A percentile compares a stretch with the other conserved stretches of the same genome.
These are phyloP conservation scores for Aureobasidium sp. DNA, from an alignment of 2,329 filamentous ascomycete genomes.

Conservation along the genomic window DNA sequence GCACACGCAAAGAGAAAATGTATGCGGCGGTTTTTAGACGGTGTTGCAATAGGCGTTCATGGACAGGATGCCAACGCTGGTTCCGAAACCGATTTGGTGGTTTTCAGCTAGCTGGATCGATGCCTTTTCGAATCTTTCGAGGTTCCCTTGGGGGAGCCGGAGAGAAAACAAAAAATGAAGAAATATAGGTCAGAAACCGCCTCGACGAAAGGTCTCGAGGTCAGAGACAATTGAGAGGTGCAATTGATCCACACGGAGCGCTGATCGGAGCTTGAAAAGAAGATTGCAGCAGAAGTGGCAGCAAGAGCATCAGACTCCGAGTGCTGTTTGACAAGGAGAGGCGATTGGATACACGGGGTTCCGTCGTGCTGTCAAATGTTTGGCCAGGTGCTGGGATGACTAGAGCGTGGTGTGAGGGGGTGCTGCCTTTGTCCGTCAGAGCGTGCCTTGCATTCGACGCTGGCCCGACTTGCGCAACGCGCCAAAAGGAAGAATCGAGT, in stretches of 20 bases:
- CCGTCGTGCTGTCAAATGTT: conserved; percentile 13
- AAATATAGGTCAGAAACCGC: neutral
- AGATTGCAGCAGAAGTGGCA: conserved; percentile 10
- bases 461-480: conserved; percentile 12
- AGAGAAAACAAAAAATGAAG: neutral
- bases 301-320: conserved; percentile 12
- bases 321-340: conserved; percentile 7
- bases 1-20: conserved; percentile 28
- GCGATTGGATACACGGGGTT: conserved; percentile 9
- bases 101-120: conserved; percentile 1
- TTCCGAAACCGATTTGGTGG: neutral
- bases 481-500: conserved; percentile 5
- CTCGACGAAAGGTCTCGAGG: conserved; percentile 3
- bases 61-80: conserved; percentile 10
- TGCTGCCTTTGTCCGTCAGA: conserved; percentile 15
- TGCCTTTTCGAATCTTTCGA: neutral
- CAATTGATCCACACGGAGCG: conserved; percentile 10
- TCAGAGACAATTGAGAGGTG: neutral
- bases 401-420: conserved; percentile 15
- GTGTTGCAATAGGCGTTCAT: conserved; percentile 8
- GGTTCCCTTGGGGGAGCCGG: neutral
- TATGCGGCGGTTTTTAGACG: conserved; percentile 10
- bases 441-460: conserved; percentile 18
- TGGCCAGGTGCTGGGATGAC: conserved; percentile 13
- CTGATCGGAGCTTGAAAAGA: conserved; percentile 10